phyloP scores from a whole-genome alignment of 2,329 filamentous ascomycete genomes.

The Alternaria alternata region DNA sequence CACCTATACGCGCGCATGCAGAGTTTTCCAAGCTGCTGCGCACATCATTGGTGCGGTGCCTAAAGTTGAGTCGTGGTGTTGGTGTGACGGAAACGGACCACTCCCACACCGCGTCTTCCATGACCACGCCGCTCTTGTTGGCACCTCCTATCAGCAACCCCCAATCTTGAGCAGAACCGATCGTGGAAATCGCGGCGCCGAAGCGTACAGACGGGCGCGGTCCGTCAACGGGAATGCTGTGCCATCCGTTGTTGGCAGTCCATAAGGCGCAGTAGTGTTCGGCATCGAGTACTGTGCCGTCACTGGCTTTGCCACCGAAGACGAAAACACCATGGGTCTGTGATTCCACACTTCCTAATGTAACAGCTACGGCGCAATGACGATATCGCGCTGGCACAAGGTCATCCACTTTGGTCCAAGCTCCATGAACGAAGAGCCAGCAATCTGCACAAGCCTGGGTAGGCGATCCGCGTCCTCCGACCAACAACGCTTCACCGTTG shows the following conservation, averaged over 20 bases:
- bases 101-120: constrained; percentile 66
- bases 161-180: constrained; percentile 49
- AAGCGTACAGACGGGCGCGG: constrained; percentile 61
- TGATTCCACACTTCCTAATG: constrained; percentile 52
- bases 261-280: constrained; percentile 53
- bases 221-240: constrained; percentile 50
- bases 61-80: constrained; percentile 37
- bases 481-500: constrained; percentile 67
- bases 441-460: constrained; percentile 73
- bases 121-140: constrained; percentile 67
- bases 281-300: constrained; percentile 52
- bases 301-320: constrained; percentile 57
- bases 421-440: constrained; percentile 72
- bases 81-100: constrained; percentile 63
- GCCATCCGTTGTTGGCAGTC: constrained; percentile 62
- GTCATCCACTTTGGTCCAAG: constrained; percentile 71
- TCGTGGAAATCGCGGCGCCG: constrained; percentile 63
- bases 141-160: constrained; percentile 80
- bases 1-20: constrained; percentile 59
- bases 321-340: constrained; percentile 54
- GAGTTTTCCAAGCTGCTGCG: constrained; percentile 25
- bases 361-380: constrained; percentile 68
- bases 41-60: constrained; percentile 40
- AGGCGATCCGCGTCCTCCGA: constrained; percentile 82
- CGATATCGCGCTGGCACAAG: constrained; percentile 78